Evolutionary conservation across 202 grass and related monocot species (phyloP).

Genomic region (Musa balbisiana): DNA sequence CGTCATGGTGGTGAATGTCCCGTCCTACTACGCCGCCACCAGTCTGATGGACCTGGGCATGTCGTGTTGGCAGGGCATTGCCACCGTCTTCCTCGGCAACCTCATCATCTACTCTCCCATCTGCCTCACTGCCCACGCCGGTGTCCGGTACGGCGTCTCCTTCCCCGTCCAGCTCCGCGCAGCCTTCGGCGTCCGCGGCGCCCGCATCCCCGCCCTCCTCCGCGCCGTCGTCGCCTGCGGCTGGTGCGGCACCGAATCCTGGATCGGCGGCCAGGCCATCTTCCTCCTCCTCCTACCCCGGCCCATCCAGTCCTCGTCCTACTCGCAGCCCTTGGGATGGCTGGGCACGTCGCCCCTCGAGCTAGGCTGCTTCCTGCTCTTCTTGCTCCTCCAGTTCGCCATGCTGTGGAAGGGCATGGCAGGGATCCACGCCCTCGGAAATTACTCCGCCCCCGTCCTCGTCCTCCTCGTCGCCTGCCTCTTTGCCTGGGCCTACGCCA

Average conservation of each 20-base stretch:
- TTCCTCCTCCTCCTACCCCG: conserved; percentile 27
- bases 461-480: conserved; percentile 18
- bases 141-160: conserved; percentile 8
- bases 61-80: conserved; percentile 26
- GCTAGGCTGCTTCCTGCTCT: conserved; percentile 33
- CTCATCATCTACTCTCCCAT: neutral
- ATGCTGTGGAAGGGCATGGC: conserved; percentile 34
- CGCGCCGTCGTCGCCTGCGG: conserved; percentile 36
- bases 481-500: conserved; percentile 32
- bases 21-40: conserved; percentile 18
- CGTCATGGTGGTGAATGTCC: conserved; percentile 7
- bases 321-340: conserved; percentile 14
- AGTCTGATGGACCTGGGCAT: conserved; percentile 26
- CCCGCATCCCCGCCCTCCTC: conserved; percentile 15
- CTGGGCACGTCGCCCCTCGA: conserved; percentile 36
- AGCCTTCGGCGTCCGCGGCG: conserved; percentile 20
- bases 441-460: conserved; percentile 30
- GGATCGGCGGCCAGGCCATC: conserved; percentile 31
- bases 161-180: conserved; percentile 16
- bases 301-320: conserved; percentile 15
- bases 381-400: conserved; percentile 23
- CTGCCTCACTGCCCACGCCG: conserved; percentile 8
- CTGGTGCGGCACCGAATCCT: conserved; percentile 40
- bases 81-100: conserved; percentile 14
- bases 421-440: conserved; percentile 15